phyloP scores from a whole-genome alignment of 2,329 filamentous ascomycete species.

The Epichloe bromicola region DNA sequence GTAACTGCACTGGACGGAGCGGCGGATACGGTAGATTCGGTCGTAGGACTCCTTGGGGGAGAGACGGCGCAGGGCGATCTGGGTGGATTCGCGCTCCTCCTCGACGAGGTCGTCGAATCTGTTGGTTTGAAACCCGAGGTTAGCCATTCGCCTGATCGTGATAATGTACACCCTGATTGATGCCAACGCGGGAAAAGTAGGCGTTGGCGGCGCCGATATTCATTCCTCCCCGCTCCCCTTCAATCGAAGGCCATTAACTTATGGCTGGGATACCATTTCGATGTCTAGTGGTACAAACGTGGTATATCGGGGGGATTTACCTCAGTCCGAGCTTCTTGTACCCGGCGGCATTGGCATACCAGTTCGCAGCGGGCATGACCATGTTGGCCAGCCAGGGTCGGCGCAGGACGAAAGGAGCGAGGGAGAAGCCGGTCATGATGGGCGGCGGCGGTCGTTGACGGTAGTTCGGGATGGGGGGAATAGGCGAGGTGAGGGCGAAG shows the following conservation, averaged over 20 bases:
- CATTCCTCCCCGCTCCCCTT: too few relatives aligned
- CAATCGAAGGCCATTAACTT: neutral
- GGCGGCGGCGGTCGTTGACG: conserved; percentile 17
- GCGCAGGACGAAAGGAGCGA: conserved; percentile 63
- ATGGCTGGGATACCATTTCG: neutral
- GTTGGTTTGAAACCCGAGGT: conserved; percentile 11
- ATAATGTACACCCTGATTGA: neutral
- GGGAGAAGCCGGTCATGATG: conserved; percentile 54
- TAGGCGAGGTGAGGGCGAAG: conserved; percentile 7
- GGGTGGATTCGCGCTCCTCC: conserved; percentile 80
- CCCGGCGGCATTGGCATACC: conserved; percentile 81
- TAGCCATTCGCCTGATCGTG: conserved; percentile 8
- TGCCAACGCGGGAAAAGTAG: neutral
- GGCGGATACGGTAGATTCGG: conserved; percentile 91
- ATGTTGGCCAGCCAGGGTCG: conserved; percentile 71
- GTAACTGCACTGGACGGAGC: conserved; percentile 69
- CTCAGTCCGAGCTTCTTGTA: conserved; percentile 87
- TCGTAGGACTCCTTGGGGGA: conserved; percentile 84
- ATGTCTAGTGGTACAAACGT: neutral
- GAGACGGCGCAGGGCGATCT: conserved; percentile 82
- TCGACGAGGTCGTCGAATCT: conserved; percentile 92
- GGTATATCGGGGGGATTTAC: conserved; percentile 33
- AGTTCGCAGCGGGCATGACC: conserved; percentile 70
- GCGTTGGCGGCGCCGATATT: neutral
- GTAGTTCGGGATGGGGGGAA: conserved; percentile 1